phyloP scores from a whole-genome alignment of 2,329 filamentous ascomycete genomes.

The Fusarium clavum region DNA sequence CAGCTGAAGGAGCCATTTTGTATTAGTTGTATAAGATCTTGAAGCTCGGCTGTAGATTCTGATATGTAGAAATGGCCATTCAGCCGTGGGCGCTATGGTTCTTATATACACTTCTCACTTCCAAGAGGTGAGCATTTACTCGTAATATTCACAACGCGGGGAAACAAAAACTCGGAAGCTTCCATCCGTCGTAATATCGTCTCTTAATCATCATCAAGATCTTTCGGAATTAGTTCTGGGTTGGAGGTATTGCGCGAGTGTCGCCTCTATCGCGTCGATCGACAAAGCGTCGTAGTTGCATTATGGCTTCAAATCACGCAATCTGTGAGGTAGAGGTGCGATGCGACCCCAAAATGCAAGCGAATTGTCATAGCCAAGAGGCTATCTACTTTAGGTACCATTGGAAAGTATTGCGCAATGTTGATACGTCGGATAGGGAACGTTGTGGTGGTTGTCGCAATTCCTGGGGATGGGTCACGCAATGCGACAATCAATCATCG shows the following conservation, averaged over 20 bases:
- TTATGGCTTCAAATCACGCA: constrained; percentile 39
- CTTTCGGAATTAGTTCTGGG: constrained; percentile 3
- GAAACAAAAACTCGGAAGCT: constrained; percentile 5
- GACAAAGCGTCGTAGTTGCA: background rate
- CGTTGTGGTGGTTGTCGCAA: constrained; percentile 38
- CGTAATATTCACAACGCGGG: constrained; percentile 14
- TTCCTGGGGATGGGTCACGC: constrained; percentile 44
- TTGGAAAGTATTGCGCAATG: constrained; percentile 40
- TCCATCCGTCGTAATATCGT: constrained; percentile 20
- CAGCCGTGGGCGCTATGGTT: background rate
- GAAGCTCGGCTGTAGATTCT: background rate
- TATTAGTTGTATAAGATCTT: background rate
- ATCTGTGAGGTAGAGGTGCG: constrained; percentile 6
- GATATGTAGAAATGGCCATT: background rate
- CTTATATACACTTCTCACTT: constrained; percentile 32
- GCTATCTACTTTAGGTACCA: background rate
- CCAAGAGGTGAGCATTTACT: background rate
- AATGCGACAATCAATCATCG: constrained; percentile 16
- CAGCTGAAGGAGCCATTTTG: constrained; percentile 45
- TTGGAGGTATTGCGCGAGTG: constrained; percentile 34
- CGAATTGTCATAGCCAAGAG: background rate
- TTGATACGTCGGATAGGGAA: constrained; percentile 6
- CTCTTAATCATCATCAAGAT: background rate
- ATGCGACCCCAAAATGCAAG: background rate
- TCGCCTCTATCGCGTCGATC: constrained; percentile 15